A percentile compares a stretch with the other conserved stretches of the same genome.
Conservation (phyloP, 352 stramenopile genomes). For the Globisporangium polare region DNA sequence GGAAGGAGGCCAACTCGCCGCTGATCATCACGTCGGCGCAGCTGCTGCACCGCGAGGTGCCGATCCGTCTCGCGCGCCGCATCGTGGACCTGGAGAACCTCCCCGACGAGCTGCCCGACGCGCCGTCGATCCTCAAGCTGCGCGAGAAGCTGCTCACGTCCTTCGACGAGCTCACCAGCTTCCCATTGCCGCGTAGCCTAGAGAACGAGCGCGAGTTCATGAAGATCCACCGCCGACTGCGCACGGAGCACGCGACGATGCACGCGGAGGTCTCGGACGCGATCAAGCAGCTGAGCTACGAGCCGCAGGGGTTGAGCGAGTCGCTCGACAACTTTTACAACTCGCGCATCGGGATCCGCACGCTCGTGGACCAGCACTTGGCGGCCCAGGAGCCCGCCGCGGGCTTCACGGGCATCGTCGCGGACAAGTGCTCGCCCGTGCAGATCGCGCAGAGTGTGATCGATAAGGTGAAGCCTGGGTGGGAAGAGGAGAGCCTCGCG, state of each 20-base stretch:
- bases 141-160: constrained; percentile 60
- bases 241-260: constrained; percentile 65
- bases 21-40: constrained; percentile 78
- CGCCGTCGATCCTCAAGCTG: constrained; percentile 53
- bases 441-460: constrained; percentile 60
- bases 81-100: constrained; percentile 85
- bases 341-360: constrained; percentile 79
- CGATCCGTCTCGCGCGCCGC: constrained; percentile 72
- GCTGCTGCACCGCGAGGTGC: constrained; percentile 71
- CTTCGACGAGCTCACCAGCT: constrained; percentile 72
- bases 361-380: constrained; percentile 80
- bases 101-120: constrained; percentile 56
- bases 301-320: constrained; percentile 49
- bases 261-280: constrained; percentile 65
- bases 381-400: constrained; percentile 49
- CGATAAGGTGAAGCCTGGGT: constrained; percentile 48
- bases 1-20: constrained; percentile 62
- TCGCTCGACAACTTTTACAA: constrained; percentile 83
- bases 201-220: constrained; percentile 56
- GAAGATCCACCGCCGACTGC: constrained; percentile 50
- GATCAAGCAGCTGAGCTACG: constrained; percentile 48
- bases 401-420: constrained; percentile 65
- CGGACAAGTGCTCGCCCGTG: constrained; percentile 60
- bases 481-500: constrained; percentile 36
- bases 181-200: constrained; percentile 51